phyloP scores from a whole-genome alignment of 2,329 filamentous ascomycete species.

The Cladophialophora psammophila region DNA sequence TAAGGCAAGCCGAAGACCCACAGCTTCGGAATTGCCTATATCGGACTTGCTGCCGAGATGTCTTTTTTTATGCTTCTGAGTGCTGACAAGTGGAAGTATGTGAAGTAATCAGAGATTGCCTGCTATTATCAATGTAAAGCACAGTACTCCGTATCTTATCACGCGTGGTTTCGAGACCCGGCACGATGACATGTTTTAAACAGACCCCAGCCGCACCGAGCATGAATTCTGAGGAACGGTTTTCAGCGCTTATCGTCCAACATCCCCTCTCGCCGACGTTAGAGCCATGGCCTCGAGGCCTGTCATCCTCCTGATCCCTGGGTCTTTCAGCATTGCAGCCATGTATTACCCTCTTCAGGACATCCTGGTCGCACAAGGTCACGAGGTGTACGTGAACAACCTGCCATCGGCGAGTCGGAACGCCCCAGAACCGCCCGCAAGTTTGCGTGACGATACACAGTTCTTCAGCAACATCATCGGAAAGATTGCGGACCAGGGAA shows the following conservation, averaged over 20 bases:
- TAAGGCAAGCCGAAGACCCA: slow-evolving; percentile 6
- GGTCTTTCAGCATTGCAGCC: slow-evolving; percentile 14
- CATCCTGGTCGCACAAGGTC: not conserved
- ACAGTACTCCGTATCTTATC: not conserved
- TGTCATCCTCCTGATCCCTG: slow-evolving; percentile 21
- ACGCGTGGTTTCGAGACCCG: not conserved
- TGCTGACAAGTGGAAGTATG: too few relatives aligned
- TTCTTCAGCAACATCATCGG: slow-evolving; percentile 41
- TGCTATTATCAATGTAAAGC: not conserved
- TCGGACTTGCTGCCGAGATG: slow-evolving; percentile 11
- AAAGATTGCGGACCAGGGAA: slow-evolving; percentile 42
- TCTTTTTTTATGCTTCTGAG: not conserved
- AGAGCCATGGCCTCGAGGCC: slow-evolving; percentile 23
- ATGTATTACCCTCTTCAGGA: slow-evolving; percentile 19
- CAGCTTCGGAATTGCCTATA: slow-evolving; percentile 21
- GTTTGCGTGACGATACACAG: slow-evolving; percentile 44
- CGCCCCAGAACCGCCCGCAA: slow-evolving; percentile 40
- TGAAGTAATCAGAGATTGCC: too few relatives aligned
- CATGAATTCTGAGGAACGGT: not conserved
- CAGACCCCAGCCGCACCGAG: slow-evolving; percentile 5
- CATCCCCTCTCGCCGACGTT: slow-evolving; percentile 2
- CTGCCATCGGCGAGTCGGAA: slow-evolving; percentile 24
- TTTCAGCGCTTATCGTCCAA: slow-evolving; percentile 3
- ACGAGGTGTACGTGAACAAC: slow-evolving; percentile 24
- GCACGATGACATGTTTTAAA: slow-evolving; percentile 4